Conservation (phyloP, 2,329 filamentous ascomycete species). For the Scolecobasidium constrictum region DNA sequence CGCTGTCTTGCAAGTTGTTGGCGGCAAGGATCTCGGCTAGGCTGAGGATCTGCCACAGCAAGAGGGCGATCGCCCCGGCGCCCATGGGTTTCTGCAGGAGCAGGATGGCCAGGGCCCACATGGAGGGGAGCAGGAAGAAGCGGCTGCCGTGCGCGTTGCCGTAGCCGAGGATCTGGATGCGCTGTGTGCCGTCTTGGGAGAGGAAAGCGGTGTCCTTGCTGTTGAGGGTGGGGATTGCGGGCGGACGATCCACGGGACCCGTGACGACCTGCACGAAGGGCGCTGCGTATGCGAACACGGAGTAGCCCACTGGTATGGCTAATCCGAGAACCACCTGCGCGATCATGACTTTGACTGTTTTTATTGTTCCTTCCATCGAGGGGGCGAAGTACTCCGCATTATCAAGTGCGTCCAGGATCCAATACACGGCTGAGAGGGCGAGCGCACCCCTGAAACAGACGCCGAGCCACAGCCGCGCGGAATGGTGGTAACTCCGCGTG, state of each 20-base stretch:
- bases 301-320: slow-evolving; percentile 71
- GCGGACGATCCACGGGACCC: slow-evolving; percentile 13
- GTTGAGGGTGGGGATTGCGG: neutral
- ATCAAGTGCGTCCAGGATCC: slow-evolving; percentile 81
- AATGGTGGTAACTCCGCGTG: slow-evolving; percentile 80
- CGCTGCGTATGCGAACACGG: slow-evolving; percentile 75
- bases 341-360: slow-evolving; percentile 62
- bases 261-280: slow-evolving; percentile 67
- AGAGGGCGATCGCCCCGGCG: slow-evolving; percentile 67
- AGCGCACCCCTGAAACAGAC: slow-evolving; percentile 68
- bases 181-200: slow-evolving; percentile 19
- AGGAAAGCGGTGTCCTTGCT: slow-evolving; percentile 21
- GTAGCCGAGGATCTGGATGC: slow-evolving; percentile 77
- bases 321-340: slow-evolving; percentile 74
- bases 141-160: slow-evolving; percentile 86
- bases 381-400: slow-evolving; percentile 69
- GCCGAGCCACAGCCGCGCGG: slow-evolving; percentile 75
- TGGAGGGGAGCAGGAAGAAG: slow-evolving; percentile 73
- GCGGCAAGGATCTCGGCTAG: slow-evolving; percentile 54
- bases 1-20: slow-evolving; percentile 42
- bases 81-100: slow-evolving; percentile 77
- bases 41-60: slow-evolving; percentile 82
- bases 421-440: slow-evolving; percentile 68
- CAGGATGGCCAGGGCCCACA: slow-evolving; percentile 65
- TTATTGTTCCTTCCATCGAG: slow-evolving; percentile 50